These are phyloP conservation scores for Quercus ilex DNA, from an alignment of 306 rosid species.

Conservation along the genomic window DNA sequence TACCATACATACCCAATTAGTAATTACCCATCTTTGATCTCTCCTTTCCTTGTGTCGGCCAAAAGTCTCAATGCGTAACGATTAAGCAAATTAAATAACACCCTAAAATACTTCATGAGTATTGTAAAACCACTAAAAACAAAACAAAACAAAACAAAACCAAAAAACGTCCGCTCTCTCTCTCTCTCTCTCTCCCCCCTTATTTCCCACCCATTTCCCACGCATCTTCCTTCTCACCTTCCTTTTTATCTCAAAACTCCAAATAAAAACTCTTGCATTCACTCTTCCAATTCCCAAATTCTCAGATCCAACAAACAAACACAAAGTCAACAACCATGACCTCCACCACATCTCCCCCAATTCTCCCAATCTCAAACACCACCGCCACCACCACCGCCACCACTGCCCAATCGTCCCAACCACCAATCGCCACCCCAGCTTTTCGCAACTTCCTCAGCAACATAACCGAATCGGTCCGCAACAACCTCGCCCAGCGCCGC, in stretches of 20 bases:
- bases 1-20: no score
- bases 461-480: constrained; percentile 53
- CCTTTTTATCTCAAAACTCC: not conserved
- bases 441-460: constrained; percentile 56
- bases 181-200: not conserved
- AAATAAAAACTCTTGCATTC: not conserved
- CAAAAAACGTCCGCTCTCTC: not conserved
- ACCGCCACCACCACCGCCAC: constrained; percentile 21
- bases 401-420: constrained; percentile 29
- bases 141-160: not conserved
- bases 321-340: constrained; percentile 25
- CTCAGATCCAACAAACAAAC: constrained; percentile 17
- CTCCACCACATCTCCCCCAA: constrained; percentile 43
- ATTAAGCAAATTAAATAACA: not conserved
- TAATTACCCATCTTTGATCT: not conserved
- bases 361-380: constrained; percentile 54
- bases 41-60: not conserved
- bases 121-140: no score
- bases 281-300: not conserved
- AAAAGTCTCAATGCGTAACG: not conserved
- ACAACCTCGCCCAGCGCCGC: constrained; percentile 79
- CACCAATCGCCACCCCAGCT: constrained; percentile 53
- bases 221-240: not conserved
- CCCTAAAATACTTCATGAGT: not conserved
- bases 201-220: not conserved